Evolutionary conservation across 768 basidiomycete genomes (phyloP), one percentile per base, ranked within the genome.

Genomic region (Lactifluus echinatus): DNA sequence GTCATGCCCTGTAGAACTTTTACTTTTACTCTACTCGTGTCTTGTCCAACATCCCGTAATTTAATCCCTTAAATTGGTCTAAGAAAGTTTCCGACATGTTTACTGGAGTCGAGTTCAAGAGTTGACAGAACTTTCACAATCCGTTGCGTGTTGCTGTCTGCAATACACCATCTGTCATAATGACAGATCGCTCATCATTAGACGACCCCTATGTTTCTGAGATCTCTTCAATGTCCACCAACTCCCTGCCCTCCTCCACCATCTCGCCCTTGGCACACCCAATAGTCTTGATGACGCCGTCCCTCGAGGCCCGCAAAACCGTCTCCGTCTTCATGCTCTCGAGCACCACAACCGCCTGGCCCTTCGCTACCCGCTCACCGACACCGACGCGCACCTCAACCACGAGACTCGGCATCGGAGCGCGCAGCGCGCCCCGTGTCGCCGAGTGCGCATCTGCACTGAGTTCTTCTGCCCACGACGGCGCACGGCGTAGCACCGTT

Each of bases 261-360:
- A 93, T 91, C 70, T 93, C 88, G 2, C 93, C 93, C 65, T 87
- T 86, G 69, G 74, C 78, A 66, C 89, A 93, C 14, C 80, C 81
- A 14, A 95, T 80, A 44, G 78, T 74, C 64, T 76, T 82, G 8
- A 95, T 84, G 5, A 83, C 73, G 4, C 92, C 93, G 36, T 78
- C 73, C 8, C 73, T 74, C 57, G 83, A 78, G 14, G 90, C 83
- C 53, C 91, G 76, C 61, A 96, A 69, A 40, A 91, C 87, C 37
- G 88, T 94, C 73, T 95, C 93, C 62, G 93, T 96, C 81, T 97
- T 97, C 93, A 96, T 97, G 66, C 93, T 95, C 73, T 95, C 93
- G 66, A 95, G 71, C 5, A 94, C 82, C 29, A 93, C 83, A 8
- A 92, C 77, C 8, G 80, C 81, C 66, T 93, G 87, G 0, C 90